These are phyloP conservation scores for Kwoniella mangroviensis DNA, from an alignment of 768 basidiomycete genomes.

Conservation along the genomic window DNA sequence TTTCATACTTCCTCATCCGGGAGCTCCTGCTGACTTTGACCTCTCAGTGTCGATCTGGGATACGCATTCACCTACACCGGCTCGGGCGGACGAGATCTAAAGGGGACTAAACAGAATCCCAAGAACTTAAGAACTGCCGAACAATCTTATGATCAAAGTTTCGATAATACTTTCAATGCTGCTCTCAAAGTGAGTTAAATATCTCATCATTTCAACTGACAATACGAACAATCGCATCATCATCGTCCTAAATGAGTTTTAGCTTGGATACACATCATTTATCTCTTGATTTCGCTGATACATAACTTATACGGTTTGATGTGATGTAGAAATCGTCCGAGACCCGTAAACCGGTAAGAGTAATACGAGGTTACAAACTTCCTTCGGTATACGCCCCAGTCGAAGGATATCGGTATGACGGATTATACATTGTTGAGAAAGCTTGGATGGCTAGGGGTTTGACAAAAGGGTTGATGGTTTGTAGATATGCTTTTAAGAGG, in stretches of 20 bases:
- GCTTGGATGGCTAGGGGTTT: constrained; percentile 77
- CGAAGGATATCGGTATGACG: constrained; percentile 90
- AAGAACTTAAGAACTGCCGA: constrained; percentile 91
- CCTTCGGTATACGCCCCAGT: constrained; percentile 74
- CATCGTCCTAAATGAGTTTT: too few species aligned
- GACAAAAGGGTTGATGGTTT: constrained; percentile 73
- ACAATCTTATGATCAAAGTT: constrained; percentile 81
- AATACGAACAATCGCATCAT: not conserved
- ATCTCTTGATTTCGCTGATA: not conserved
- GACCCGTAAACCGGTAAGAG: constrained; percentile 79
- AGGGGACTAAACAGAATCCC: constrained; percentile 76
- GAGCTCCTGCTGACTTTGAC: not conserved
- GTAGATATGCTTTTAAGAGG: constrained; percentile 73
- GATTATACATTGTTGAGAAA: constrained; percentile 69
- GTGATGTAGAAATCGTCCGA: constrained; percentile 72
- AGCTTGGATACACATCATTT: not conserved
- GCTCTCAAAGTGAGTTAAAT: constrained; percentile 67
- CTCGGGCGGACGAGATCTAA: constrained; percentile 80
- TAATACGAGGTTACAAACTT: constrained; percentile 82
- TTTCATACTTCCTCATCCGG: not conserved
- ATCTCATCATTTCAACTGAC: not conserved
- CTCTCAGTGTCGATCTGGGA: constrained; percentile 43
- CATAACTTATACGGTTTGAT: too few species aligned
- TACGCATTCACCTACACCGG: constrained; percentile 52
- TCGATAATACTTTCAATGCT: constrained; percentile 73